Percentiles rank a stretch among this genome's conserved stretches.
These are phyloP conservation scores for Sphagnum tenellum DNA, from an alignment of 225 moss, liverwort and hornwort genomes.

Conservation along the genomic window DNA sequence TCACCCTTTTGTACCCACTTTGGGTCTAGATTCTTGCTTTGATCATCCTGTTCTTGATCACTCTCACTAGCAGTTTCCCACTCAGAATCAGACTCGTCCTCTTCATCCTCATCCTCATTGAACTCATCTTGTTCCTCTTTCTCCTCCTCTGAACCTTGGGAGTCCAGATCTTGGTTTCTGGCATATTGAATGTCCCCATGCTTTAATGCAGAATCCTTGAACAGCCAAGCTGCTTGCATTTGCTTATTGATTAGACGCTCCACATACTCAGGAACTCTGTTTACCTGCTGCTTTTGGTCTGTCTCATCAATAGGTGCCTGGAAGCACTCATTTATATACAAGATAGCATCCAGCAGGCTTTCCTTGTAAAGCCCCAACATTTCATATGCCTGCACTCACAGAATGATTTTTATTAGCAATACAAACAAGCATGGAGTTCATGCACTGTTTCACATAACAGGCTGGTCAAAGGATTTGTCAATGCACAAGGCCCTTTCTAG, in stretches of 20 bases:
- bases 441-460: too few relatives aligned
- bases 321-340: slow-evolving; percentile 94
- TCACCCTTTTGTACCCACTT: too few relatives aligned
- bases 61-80: slow-evolving; percentile 98
- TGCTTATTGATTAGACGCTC: slow-evolving; percentile 91
- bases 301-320: slow-evolving; percentile 60
- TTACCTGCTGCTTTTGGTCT: slow-evolving; percentile 47
- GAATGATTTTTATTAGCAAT: too few relatives aligned
- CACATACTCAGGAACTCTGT: slow-evolving; percentile 88
- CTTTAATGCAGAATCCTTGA: slow-evolving; percentile 64
- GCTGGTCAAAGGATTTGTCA: too few relatives aligned
- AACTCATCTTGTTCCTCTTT: too few relatives aligned
- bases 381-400: slow-evolving; percentile 59
- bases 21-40: too few relatives aligned
- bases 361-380: slow-evolving; percentile 78
- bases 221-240: slow-evolving; percentile 96
- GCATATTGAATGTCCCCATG: slow-evolving; percentile 76
- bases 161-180: slow-evolving; percentile 37
- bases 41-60: slow-evolving; percentile 14
- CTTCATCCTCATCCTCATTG: slow-evolving; percentile 8
- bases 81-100: slow-evolving; percentile 67
- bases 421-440: too few relatives aligned
- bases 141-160: slow-evolving; percentile 35
- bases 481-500: too few relatives aligned
- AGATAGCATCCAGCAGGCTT: slow-evolving; percentile 89